Percentiles rank a stretch among this genome's conserved stretches.
These are phyloP conservation scores for Didymellaceae sp. DNA, from an alignment of 2,329 filamentous ascomycete genomes.

Conservation along the genomic window DNA sequence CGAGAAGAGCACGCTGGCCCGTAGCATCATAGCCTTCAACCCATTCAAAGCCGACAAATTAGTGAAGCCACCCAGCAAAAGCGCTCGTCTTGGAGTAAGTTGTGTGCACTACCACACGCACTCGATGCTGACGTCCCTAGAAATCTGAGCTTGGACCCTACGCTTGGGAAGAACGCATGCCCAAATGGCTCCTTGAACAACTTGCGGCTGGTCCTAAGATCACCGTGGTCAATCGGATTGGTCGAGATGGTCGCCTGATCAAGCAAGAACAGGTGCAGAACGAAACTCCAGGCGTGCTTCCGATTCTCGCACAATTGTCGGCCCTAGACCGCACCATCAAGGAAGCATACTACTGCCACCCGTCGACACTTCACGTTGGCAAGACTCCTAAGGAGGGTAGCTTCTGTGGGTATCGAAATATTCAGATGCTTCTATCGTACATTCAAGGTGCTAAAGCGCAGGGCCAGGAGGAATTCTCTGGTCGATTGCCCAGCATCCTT, in stretches of 20 bases:
- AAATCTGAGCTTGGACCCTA: conserved; percentile 56
- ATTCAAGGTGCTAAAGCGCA: conserved; percentile 65
- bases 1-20: conserved; percentile 45
- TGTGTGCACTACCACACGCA: background rate
- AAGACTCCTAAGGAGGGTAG: conserved; percentile 82
- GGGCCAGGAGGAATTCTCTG: conserved; percentile 67
- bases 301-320: conserved; percentile 55
- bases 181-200: conserved; percentile 50
- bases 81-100: conserved; percentile 46
- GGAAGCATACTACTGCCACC: conserved; percentile 80
- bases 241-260: conserved; percentile 51
- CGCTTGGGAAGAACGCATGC: conserved; percentile 56
- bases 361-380: conserved; percentile 76
- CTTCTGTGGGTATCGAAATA: conserved; percentile 95
- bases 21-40: conserved; percentile 46
- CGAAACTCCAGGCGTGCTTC: conserved; percentile 54
- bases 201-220: conserved; percentile 52
- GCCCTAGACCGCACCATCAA: conserved; percentile 69
- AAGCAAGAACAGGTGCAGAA: conserved; percentile 52
- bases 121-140: conserved; percentile 33
- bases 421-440: conserved; percentile 88
- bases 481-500: conserved; percentile 75
- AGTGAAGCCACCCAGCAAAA: conserved; percentile 39
- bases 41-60: conserved; percentile 38
- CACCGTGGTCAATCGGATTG: conserved; percentile 49